phyloP scores from a whole-genome alignment of 2,329 filamentous ascomycete genomes.

The Zalaria obscura region DNA sequence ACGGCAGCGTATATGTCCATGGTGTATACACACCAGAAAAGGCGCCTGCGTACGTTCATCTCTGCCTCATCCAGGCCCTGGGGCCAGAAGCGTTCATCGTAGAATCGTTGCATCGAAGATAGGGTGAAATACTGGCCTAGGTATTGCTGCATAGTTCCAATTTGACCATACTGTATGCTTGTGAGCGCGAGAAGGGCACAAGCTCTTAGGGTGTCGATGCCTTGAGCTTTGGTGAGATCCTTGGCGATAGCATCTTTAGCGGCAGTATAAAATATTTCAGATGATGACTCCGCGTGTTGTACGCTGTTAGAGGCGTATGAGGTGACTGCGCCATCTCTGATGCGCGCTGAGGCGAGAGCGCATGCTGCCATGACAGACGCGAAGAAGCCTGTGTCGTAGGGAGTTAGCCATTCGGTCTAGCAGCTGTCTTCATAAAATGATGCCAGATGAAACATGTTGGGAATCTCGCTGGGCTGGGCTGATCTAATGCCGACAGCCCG shows the following conservation, averaged over 20 bases:
- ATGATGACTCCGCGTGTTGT: slow-evolving; percentile 18
- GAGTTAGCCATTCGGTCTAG: no score
- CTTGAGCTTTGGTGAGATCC: slow-evolving; percentile 20
- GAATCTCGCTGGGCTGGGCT: no score
- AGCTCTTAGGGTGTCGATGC: slow-evolving; percentile 29
- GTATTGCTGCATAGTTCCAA: slow-evolving; percentile 35
- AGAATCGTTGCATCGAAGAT: slow-evolving; percentile 33
- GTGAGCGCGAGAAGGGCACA: slow-evolving; percentile 36
- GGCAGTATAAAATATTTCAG: slow-evolving; percentile 31
- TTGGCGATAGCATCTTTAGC: slow-evolving; percentile 25
- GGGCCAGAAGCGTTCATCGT: slow-evolving; percentile 41
- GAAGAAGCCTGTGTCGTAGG: slow-evolving; percentile 20
- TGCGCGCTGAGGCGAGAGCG: slow-evolving; percentile 33
- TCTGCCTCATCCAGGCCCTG: slow-evolving; percentile 29
- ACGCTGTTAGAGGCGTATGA: slow-evolving; percentile 18
- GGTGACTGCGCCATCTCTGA: slow-evolving; percentile 34
- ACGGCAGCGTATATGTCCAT: slow-evolving; percentile 40
- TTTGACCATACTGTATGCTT: slow-evolving; percentile 37
- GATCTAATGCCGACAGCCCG: no score
- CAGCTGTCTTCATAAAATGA: no score
- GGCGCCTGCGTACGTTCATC: slow-evolving; percentile 32
- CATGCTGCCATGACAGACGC: slow-evolving; percentile 38
- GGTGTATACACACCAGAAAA: slow-evolving; percentile 45
- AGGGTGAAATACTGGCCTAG: slow-evolving; percentile 37
- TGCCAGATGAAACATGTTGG: no score